Conservation (phyloP, 768 basidiomycete species). For the Pholiota molesta region DNA sequence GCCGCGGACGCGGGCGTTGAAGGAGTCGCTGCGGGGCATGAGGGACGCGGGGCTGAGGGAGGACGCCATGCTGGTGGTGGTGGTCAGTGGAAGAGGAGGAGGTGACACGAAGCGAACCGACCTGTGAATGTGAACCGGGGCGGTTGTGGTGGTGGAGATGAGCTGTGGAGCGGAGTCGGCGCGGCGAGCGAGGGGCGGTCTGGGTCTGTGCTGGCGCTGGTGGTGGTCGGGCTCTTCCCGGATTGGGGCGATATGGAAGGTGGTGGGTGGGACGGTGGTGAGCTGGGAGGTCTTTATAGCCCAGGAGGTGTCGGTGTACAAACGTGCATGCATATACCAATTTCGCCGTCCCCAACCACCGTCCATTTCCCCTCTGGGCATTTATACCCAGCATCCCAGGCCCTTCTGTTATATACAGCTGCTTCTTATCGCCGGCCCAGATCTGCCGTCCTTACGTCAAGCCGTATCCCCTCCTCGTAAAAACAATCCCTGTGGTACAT, state of each 20-base stretch:
- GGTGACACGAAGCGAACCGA: constrained; percentile 35
- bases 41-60: constrained; percentile 52
- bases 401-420: constrained; percentile 23
- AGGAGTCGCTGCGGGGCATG: constrained; percentile 66
- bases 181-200: constrained; percentile 46
- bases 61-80: constrained; percentile 49
- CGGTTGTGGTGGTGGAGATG: constrained; percentile 67
- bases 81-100: constrained; percentile 16
- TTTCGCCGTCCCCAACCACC: constrained; percentile 17
- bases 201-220: constrained; percentile 68
- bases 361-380: constrained; percentile 35
- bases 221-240: constrained; percentile 53
- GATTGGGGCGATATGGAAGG: constrained; percentile 37
- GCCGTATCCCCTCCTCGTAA: not conserved
- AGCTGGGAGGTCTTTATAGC: constrained; percentile 22
- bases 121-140: constrained; percentile 59
- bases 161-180: constrained; percentile 58
- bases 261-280: not conserved
- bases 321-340: constrained; percentile 47
- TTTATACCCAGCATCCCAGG: constrained; percentile 35
- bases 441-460: constrained; percentile 16
- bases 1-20: constrained; percentile 75
- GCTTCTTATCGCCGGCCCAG: constrained; percentile 36
- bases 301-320: constrained; percentile 30
- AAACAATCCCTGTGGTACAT: not conserved